Base-by-base conservation (phyloP, 805 yeast species). In the Zygosaccharomyces bisporus region DNA sequence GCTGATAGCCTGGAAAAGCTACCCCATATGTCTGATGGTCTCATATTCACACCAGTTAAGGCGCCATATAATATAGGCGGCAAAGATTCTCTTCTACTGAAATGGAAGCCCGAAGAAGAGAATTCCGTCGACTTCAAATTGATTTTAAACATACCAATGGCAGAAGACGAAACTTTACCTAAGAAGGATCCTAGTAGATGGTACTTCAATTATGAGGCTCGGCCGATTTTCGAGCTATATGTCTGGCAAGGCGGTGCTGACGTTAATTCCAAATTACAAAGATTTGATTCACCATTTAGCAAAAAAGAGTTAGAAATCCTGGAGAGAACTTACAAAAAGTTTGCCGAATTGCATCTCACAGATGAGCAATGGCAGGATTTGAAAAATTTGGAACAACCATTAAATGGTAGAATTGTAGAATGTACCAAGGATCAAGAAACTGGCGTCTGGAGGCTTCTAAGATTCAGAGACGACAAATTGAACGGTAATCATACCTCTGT, bases 71-170 rank as follows among this genome's bases (percentile, higher is more conserved):
- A 79, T 2, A 79, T 82, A 50, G 98, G 98, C 10, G 61, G 62
- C 7, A 91, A 98, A 1, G 98, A 93, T 63, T 75, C 79, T 0
- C 79, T 88, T 5, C 70, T 93, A 39, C 68, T 93, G 44, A 93
- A 95, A 66, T 93, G 99, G 99, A 93, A 93, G 60, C 98, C 99
- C 2, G 87, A 95, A 9, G 86, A 86, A 50, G 99, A 91, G 64
- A 95, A 93, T 56, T 84, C 97, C 0, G 79, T 95, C 34, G 99
- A 93, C 66, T 93, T 87, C 66, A 81, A 81, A 60, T 64, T 93
- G 47, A 68, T 83, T 21, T 64, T 69, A 20, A 69, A 71, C 34
- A 60, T 63, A 29, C 66, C 65, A 4, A 45, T 56, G 55, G 67
- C 58, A 1, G 66, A 63, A 41, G 68, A 64, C 34, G 47, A 56